Base-by-base conservation (phyloP, 176 grass and related monocot genomes). In the Hordeum marinum region DNA sequence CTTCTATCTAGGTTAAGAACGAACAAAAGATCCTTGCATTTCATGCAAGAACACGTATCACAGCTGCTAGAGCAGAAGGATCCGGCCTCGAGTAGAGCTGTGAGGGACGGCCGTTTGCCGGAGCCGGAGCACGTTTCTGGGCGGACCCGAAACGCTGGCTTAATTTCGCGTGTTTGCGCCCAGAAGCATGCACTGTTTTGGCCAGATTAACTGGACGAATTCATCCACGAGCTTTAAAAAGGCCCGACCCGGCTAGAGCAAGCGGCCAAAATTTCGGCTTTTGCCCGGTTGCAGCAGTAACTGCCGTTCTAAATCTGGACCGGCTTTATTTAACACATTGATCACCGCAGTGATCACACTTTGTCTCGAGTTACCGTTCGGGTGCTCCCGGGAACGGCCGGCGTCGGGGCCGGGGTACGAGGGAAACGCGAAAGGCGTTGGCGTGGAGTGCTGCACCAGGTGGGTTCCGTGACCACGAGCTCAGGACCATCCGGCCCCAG, bases 351-450 rank as follows among this genome's bases (percentile, higher is more conserved):
- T 7, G 35, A 36, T 36, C 6, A 36, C 35, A 18, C 6, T 17
- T 50, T 50, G 46, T 50, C 35, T 36, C 46, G 46, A 50, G 46
- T 50, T 17, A 50, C 46, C 14, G 18, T 17, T 34, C 32, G 32
- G 32, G 32, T 34, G 32, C 32, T 34, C 32, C 32, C 35, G 45
- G 45, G 45, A 13, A 68, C 31, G 31, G 64, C 17, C 64, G 66
- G 32, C 1, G 67, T 36, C 67, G 66, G 32, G 3, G 67, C 67
- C 67, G 36, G 4, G 67, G 67, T 50, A 23, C 2, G 17, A 26
- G 68, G 65, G 39, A 72, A 72, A 72, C 68, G n/a, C 67, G 67
- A 23, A 39, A 69, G 67, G 39, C 69, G 24, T 72, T 72, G 69
- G 39, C 37, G 68, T 43, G 68, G 67, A 40, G 64, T 68, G 32